A percentile compares a stretch with the other conserved stretches of the same genome.
These are phyloP conservation scores for Heliosperma pusillum DNA, from an alignment of 148 eudicot species.

Conservation along the genomic window DNA sequence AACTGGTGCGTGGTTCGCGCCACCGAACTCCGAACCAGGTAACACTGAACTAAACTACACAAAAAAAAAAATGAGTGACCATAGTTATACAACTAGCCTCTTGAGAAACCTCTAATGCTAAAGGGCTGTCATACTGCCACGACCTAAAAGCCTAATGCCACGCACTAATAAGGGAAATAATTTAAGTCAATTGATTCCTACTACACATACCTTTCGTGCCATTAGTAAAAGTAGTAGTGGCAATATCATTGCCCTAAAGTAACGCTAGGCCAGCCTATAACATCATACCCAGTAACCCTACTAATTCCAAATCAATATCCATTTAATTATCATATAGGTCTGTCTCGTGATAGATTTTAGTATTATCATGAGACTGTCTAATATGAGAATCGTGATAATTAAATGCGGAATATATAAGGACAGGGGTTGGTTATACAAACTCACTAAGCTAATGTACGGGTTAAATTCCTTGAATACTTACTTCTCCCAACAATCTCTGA, in stretches of 20 bases:
- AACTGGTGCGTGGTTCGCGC: no score
- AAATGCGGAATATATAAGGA: not conserved
- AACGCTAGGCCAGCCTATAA: not conserved
- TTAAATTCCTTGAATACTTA: slow-evolving; percentile 29
- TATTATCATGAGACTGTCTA: not conserved
- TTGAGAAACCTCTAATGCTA: not conserved
- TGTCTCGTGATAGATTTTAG: not conserved
- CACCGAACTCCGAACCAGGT: no score
- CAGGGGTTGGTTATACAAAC: not conserved
- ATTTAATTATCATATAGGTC: not conserved
- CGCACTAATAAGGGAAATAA: no score
- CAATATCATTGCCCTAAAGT: no score
- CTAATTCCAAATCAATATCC: not conserved
- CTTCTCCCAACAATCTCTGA: slow-evolving; percentile 85
- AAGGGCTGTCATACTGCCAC: no score
- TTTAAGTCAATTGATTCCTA: no score
- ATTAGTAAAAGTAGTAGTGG: no score
- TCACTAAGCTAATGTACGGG: not conserved
- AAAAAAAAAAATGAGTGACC: no score
- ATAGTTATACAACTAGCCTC: not conserved
- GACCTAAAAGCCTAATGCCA: no score
- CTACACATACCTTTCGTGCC: no score
- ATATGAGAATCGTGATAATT: not conserved
- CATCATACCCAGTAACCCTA: not conserved
- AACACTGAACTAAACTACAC: no score